Percentiles rank a stretch among this genome's conserved stretches.
phyloP scores from a whole-genome alignment of 768 basidiomycete species.

The Mycena rebaudengoi region DNA sequence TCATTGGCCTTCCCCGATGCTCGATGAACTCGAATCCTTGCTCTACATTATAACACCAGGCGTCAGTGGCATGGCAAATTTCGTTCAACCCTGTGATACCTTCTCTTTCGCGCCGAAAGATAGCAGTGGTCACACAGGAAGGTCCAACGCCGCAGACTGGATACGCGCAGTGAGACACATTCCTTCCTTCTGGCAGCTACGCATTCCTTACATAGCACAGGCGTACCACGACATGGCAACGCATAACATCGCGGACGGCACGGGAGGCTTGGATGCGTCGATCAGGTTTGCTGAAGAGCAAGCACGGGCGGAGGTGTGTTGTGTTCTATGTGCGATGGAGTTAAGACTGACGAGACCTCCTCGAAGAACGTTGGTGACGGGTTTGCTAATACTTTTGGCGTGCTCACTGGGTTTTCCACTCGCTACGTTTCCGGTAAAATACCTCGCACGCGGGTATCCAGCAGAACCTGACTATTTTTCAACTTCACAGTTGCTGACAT shows the following conservation, averaged over 20 bases:
- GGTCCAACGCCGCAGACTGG: conserved; percentile 13
- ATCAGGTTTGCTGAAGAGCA: conserved; percentile 30
- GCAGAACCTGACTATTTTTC: conserved; percentile 1
- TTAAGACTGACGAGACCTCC: conserved; percentile 3
- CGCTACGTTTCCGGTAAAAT: background rate
- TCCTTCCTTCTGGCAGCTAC: background rate
- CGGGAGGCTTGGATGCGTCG: conserved; percentile 37
- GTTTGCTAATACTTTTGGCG: background rate
- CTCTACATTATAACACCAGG: background rate
- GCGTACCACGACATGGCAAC: conserved; percentile 39
- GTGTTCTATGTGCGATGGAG: conserved; percentile 2
- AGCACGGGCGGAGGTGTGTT: conserved; percentile 9
- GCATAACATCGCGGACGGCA: conserved; percentile 30
- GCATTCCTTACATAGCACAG: conserved; percentile 6
- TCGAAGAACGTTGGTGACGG: conserved; percentile 14
- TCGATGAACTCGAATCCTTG: conserved; percentile 6
- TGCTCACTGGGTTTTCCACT: background rate
- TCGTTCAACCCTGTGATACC: conserved; percentile 4
- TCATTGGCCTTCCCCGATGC: conserved; percentile 6
- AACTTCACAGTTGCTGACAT: conserved; percentile 3
- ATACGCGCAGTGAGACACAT: conserved; percentile 8
- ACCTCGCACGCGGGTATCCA: background rate
- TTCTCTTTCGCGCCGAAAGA: background rate
- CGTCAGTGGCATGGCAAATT: background rate
- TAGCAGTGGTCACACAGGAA: background rate